Evolutionary conservation across 1,284 basidiomycete species (phyloP), one percentile per base, ranked within the genome.

Genomic region (Xanthoconium separans): DNA sequence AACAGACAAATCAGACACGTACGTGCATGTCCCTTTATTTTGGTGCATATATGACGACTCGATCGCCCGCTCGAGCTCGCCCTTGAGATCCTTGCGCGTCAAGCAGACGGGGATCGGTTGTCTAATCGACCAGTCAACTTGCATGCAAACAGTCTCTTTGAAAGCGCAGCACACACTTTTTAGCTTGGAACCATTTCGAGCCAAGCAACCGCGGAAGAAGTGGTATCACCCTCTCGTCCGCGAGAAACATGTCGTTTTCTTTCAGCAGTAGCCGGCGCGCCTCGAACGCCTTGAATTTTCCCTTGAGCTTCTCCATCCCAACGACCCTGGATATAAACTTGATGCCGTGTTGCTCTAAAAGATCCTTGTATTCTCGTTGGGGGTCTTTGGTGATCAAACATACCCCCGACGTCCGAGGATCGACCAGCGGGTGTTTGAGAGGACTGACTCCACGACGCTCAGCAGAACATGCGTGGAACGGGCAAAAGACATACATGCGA

Each of bases 341-440:
- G 77, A 99, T 86, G 46, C 85, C 81, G 51, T 91, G 77, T 46
- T 76, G 73, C 49, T 85, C 85, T 24, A 99, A 78, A 18, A 97
- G 82, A 70, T 97, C 93, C 74, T 98, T 98, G 81, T 97, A 98
- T 69, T 94, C 82, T 51, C 96, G 77, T 69, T 98, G 96, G 9
- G 97, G 96, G 71, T 97, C 93, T 74, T 98, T 98, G 50, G 89
- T 90, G 70, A 99, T 87, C 50, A 99, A 79, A 70, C 95, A 98
- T 47, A 98, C 81, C 15, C 87, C 74, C 5, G 85, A 85, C 11
- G 81, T 83, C 51, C 87, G 84, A 15, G 87, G 94, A 75, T 90
- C 93, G 66, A 91, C 83, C 57, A 92, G 76, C 2, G 95, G 88
- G 71, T 96, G 81, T 40, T 82, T 84, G 45, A 98, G 79, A 27